Conservation (phyloP, 345 rosid species). For the Kernera saxatilis region DNA sequence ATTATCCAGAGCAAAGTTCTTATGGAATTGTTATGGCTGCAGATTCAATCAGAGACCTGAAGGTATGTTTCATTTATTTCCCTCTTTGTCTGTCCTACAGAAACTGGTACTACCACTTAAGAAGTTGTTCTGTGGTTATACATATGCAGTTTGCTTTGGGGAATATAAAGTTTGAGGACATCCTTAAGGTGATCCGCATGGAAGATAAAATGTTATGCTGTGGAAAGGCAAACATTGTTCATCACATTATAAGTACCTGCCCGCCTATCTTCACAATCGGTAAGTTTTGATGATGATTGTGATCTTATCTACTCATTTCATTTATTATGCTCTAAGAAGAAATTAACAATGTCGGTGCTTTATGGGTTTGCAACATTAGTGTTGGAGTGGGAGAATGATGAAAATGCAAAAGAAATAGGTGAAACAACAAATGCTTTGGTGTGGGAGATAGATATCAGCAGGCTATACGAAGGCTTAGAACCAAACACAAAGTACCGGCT, state of each 20-base stretch:
- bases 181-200: background rate
- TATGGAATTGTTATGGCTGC: conserved; percentile 12
- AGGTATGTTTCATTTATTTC: background rate
- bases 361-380: background rate
- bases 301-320: background rate
- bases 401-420: background rate
- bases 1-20: conserved; percentile 20
- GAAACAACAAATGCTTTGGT: conserved; percentile 4
- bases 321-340: no score
- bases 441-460: background rate
- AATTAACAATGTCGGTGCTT: background rate
- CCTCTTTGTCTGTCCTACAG: background rate
- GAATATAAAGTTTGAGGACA: background rate
- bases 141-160: background rate
- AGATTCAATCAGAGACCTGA: conserved; percentile 21
- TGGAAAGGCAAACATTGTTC: background rate
- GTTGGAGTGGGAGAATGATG: background rate
- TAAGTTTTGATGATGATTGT: background rate
- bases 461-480: background rate
- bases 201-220: background rate
- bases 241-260: background rate
- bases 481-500: background rate
- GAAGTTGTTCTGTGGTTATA: background rate
- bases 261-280: background rate
- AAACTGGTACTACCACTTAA: background rate